Percentiles rank a stretch among this genome's conserved stretches.
Evolutionary conservation across 139 green algal species (phyloP).

Genomic region (Coelastrella sp.): DNA sequence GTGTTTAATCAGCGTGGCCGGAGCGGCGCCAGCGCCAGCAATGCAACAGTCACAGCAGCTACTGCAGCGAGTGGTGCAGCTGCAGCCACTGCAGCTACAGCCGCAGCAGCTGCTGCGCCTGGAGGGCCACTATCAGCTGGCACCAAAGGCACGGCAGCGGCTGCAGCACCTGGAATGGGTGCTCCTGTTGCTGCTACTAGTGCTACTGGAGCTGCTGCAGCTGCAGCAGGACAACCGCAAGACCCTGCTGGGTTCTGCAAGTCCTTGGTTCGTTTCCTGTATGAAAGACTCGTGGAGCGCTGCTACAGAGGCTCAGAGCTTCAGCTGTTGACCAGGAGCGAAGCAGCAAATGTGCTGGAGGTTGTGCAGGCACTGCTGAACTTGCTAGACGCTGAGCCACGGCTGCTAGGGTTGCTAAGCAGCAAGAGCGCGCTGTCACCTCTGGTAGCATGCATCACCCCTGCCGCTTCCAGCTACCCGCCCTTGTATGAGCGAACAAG

Average conservation of each 20-base stretch:
- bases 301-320: slow-evolving; percentile 31
- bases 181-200: not conserved
- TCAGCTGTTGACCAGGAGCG: not conserved
- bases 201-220: not conserved
- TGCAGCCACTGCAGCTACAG: not conserved
- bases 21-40: slow-evolving; percentile 30
- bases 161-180: not conserved
- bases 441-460: slow-evolving; percentile 77
- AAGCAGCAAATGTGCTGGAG: slow-evolving; percentile 3
- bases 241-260: slow-evolving; percentile 86
- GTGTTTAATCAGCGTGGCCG: slow-evolving; percentile 80
- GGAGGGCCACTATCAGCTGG: too few species aligned
- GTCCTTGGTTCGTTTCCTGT: slow-evolving; percentile 50
- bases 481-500: slow-evolving; percentile 13
- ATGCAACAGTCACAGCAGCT: slow-evolving; percentile 42
- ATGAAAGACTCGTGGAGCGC: slow-evolving; percentile 47
- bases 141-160: slow-evolving; percentile 19
- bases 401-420: slow-evolving; percentile 82
- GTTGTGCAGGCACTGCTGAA: slow-evolving; percentile 49
- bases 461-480: slow-evolving; percentile 44
- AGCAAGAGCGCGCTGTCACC: slow-evolving; percentile 76
- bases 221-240: slow-evolving; percentile 43
- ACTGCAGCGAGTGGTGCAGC: not conserved
- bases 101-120: not conserved
- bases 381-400: slow-evolving; percentile 75